Conservation (phyloP, 352 stramenopile genomes). For the Phytophthora multivora region DNA sequence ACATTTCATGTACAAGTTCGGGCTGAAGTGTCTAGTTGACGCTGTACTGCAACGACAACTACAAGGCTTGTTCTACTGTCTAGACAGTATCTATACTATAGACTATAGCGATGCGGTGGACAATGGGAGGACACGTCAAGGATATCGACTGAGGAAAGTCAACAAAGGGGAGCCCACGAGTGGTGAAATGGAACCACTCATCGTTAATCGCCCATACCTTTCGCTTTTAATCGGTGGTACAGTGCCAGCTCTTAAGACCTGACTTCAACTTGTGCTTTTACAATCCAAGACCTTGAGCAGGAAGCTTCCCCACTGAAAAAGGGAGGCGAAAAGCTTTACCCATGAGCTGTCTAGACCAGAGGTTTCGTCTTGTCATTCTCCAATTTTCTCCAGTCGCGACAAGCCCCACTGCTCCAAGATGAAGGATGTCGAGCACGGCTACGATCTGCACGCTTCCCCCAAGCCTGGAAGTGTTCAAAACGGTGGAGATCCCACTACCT, state of each 20-base stretch:
- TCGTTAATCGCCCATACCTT: constrained; percentile 1
- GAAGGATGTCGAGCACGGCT: constrained; percentile 26
- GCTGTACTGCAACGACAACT: no score
- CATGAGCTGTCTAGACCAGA: background rate
- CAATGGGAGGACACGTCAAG: background rate
- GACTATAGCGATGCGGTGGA: background rate
- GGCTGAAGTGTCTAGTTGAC: no score
- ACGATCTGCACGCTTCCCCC: constrained; percentile 27
- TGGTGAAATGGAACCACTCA: constrained; percentile 22
- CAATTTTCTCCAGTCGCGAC: constrained; percentile 3
- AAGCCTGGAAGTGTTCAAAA: constrained; percentile 16
- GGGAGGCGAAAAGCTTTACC: background rate
- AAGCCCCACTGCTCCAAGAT: constrained; percentile 10
- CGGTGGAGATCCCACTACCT: background rate
- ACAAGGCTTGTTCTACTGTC: background rate
- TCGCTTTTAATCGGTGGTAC: background rate
- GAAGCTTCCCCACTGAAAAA: background rate
- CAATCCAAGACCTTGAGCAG: background rate
- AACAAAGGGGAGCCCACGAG: background rate
- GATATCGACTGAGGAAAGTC: background rate
- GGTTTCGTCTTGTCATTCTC: constrained; percentile 7
- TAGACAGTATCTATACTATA: background rate
- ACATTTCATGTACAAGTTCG: no score
- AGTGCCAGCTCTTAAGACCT: background rate
- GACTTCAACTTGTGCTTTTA: constrained; percentile 14